These are phyloP conservation scores for Penicillium diatomitis DNA, from an alignment of 495 filamentous ascomycete genomes.

Conservation along the genomic window DNA sequence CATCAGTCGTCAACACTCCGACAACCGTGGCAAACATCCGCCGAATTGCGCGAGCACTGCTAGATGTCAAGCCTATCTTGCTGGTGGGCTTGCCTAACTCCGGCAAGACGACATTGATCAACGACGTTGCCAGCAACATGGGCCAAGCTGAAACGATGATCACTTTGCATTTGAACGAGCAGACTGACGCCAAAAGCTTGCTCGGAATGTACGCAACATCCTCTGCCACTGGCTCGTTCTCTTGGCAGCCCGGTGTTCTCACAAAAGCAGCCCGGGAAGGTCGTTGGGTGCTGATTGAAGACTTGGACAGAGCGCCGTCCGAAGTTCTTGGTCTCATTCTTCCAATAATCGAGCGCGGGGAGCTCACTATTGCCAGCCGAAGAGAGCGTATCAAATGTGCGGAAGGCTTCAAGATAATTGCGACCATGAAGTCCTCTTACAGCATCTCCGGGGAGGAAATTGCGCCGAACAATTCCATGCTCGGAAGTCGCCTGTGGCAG, in stretches of 20 bases:
- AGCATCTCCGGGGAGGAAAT: conserved; percentile 63
- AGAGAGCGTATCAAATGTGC: conserved; percentile 78
- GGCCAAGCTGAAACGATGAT: conserved; percentile 69
- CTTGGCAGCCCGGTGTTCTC: conserved; percentile 87
- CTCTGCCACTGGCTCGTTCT: conserved; percentile 72
- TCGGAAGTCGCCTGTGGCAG: conserved; percentile 79
- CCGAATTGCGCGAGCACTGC: conserved; percentile 55
- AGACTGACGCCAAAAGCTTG: conserved; percentile 92
- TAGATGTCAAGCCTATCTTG: conserved; percentile 58
- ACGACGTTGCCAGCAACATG: conserved; percentile 69
- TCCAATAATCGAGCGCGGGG: conserved; percentile 79
- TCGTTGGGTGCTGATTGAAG: conserved; percentile 93
- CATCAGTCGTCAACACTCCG: conserved; percentile 58
- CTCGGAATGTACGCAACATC: conserved; percentile 90
- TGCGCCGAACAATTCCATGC: conserved; percentile 43
- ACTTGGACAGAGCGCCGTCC: conserved; percentile 90
- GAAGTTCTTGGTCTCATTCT: conserved; percentile 87
- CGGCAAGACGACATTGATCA: conserved; percentile 82
- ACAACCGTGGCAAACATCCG: conserved; percentile 64
- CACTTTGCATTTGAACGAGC: conserved; percentile 90
- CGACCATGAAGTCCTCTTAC: conserved; percentile 71
- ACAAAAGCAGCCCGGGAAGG: conserved; percentile 91
- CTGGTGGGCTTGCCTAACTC: conserved; percentile 77
- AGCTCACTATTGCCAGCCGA: conserved; percentile 77
- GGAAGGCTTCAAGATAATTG: conserved; percentile 79